Base-by-base conservation (phyloP, 768 basidiomycete genomes). In the Boletus subparvulus region DNA sequence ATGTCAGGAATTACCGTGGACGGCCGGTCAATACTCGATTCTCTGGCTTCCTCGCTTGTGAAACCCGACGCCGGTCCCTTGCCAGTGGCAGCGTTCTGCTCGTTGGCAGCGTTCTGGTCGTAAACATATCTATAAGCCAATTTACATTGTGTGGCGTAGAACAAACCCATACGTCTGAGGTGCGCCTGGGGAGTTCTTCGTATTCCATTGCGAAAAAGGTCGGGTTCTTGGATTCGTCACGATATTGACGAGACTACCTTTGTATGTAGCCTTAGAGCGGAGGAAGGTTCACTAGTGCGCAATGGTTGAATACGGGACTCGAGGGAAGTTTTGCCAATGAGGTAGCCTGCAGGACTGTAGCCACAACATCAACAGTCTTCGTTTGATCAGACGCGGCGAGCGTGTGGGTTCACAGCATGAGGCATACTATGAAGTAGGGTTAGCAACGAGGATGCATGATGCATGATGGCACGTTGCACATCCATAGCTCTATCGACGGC, bases 311-410 rank as follows among this genome's bases (percentile, higher is more conserved):
- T 45, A 40, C 35, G 44, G 21, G 41, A 16, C 42, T 42, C 30
- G 19, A 47, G 47, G 51, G 35, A 35, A 11, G 26, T 30, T 50
- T 57, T 56, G 32, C 43, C 53, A 57, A 55, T 42, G 44, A n/a
- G n/a, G n/a, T 30, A n/a, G 16, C 53, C 53, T 42, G 53, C 45
- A 42, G 35, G 42, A 45, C 48, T 17, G 40, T 52, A 24, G 32
- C 50, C 26, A 24, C 32, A 26, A 47, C 39, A 6, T 39, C 47
- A 48, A 36, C 36, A 41, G 26, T 21, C 42, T 36, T 19, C 55
- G 32, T 43, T 59, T 50, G 52, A 65, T 61, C 32, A 24, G 50
- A 59, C 54, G 41, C 63, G 60, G 65, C 35, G 42, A 68, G 36
- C 60, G 59, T 40, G 60, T 65, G 52, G 54, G 49, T 35, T 46